These are phyloP conservation scores for Xylariaceae sp. DNA, from an alignment of 2,329 filamentous ascomycete genomes.

Conservation along the genomic window DNA sequence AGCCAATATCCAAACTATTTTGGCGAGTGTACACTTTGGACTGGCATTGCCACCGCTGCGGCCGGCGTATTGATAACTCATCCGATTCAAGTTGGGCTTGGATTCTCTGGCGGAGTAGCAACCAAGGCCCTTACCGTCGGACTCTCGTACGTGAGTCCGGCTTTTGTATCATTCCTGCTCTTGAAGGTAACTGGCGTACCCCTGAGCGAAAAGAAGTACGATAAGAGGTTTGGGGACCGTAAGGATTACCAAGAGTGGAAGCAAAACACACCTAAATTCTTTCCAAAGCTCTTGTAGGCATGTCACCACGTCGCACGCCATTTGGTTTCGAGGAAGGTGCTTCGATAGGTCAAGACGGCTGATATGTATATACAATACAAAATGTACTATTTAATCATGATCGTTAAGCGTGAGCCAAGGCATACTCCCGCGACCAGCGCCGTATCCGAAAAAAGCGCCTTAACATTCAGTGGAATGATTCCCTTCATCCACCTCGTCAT, in stretches of 20 bases:
- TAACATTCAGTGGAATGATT: neutral
- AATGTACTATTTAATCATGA: too few relatives aligned
- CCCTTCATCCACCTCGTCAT: slow-evolving; percentile 20
- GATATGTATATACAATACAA: too few relatives aligned
- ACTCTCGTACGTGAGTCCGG: slow-evolving; percentile 56
- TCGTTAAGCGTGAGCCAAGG: too few relatives aligned
- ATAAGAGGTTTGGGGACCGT: slow-evolving; percentile 57
- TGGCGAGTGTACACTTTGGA: slow-evolving; percentile 67
- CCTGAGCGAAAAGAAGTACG: slow-evolving; percentile 65
- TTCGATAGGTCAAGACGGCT: too few relatives aligned
- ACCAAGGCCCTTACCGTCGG: slow-evolving; percentile 28
- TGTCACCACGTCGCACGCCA: too few relatives aligned
- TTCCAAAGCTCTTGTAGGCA: slow-evolving; percentile 50
- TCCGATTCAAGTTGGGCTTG: slow-evolving; percentile 55
- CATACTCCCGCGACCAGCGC: too few relatives aligned
- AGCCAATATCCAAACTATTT: slow-evolving; percentile 65
- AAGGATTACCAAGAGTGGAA: slow-evolving; percentile 68
- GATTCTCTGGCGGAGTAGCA: slow-evolving; percentile 40
- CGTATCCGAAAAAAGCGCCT: too few relatives aligned
- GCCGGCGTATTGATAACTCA: slow-evolving; percentile 51
- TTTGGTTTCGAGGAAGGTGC: too few relatives aligned
- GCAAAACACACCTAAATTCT: slow-evolving; percentile 58
- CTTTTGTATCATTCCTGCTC: slow-evolving; percentile 60
- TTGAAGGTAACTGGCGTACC: slow-evolving; percentile 61
- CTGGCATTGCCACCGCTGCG: slow-evolving; percentile 57